Conservation (phyloP, 331 rosid genomes). For the Malus hybrid region DNA sequence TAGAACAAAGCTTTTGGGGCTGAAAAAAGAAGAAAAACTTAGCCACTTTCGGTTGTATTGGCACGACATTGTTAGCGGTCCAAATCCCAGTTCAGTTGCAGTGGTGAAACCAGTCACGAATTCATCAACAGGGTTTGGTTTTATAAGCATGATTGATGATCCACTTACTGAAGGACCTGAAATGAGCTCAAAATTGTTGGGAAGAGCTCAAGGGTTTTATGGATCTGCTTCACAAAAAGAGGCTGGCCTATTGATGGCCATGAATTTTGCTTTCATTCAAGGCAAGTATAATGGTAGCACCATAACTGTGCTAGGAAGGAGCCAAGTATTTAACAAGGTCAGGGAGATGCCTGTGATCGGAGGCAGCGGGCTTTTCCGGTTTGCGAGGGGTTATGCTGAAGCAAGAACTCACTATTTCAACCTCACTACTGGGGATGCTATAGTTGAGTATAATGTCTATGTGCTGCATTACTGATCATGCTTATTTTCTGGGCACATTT, state of each 20-base stretch:
- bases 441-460: conserved; percentile 21
- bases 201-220: conserved; percentile 23
- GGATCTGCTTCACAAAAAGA: conserved; percentile 11
- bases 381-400: conserved; percentile 28
- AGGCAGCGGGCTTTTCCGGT: conserved; percentile 23
- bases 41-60: conserved; percentile 39
- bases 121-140: conserved; percentile 11
- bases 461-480: conserved; percentile 22
- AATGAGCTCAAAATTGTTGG: conserved; percentile 17
- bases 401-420: conserved; percentile 2
- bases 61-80: conserved; percentile 27
- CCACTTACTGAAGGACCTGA: conserved; percentile 25
- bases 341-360: conserved; percentile 41
- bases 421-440: conserved; percentile 16
- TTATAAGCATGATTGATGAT: conserved; percentile 21
- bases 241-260: conserved; percentile 16
- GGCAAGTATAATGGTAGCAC: no score
- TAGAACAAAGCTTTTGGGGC: background rate
- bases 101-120: conserved; percentile 10
- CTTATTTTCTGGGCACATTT: background rate
- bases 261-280: conserved; percentile 20
- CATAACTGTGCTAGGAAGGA: conserved; percentile 22
- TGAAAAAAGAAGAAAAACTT: conserved; percentile 28
- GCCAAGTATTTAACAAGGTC: conserved; percentile 3
- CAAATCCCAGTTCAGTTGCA: conserved; percentile 8